phyloP scores from a whole-genome alignment of 192 early-diverging fungal genomes.

The Coemansia sp. region DNA sequence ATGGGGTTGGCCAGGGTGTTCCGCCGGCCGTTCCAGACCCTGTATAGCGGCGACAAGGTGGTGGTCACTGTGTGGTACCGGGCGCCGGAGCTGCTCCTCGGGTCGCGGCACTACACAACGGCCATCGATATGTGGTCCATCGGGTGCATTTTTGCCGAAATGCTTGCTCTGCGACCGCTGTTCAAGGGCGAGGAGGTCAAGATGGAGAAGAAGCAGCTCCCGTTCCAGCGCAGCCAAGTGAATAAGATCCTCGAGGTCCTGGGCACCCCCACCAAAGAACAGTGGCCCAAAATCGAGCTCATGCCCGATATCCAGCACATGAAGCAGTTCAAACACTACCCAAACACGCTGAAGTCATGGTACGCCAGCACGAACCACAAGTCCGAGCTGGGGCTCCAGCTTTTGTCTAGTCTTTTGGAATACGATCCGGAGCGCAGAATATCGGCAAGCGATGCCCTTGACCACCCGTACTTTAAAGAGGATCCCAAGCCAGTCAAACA shows the following conservation, averaged over 20 bases:
- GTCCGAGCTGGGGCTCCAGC: conserved; percentile 63
- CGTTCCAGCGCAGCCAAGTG: conserved; percentile 86
- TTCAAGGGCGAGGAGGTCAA: conserved; percentile 92
- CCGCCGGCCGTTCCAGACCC: conserved; percentile 69
- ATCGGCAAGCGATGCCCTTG: conserved; percentile 74
- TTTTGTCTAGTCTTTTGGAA: conserved; percentile 75
- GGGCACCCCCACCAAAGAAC: conserved; percentile 84
- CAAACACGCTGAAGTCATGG: conserved; percentile 45
- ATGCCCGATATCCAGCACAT: conserved; percentile 71
- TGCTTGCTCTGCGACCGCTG: conserved; percentile 79
- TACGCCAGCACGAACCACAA: conserved; percentile 50
- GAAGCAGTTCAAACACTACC: conserved; percentile 63
- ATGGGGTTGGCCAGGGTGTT: conserved; percentile 88
- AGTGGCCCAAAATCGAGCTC: conserved; percentile 73
- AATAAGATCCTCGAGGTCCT: conserved; percentile 83
- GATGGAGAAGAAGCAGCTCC: conserved; percentile 81
- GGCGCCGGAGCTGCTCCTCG: conserved; percentile 88
- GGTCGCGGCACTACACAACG: conserved; percentile 85
- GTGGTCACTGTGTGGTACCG: conserved; percentile 99
- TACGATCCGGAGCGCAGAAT: conserved; percentile 82
- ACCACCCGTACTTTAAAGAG: conserved; percentile 84
- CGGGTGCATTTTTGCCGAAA: conserved; percentile 95
- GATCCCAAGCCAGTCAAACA: conserved; percentile 51
- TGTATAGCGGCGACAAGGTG: conserved; percentile 83
- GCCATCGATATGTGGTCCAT: conserved; percentile 78